These are phyloP conservation scores for Talaromyces proteolyticus DNA, from an alignment of 495 filamentous ascomycete species.

Conservation along the genomic window DNA sequence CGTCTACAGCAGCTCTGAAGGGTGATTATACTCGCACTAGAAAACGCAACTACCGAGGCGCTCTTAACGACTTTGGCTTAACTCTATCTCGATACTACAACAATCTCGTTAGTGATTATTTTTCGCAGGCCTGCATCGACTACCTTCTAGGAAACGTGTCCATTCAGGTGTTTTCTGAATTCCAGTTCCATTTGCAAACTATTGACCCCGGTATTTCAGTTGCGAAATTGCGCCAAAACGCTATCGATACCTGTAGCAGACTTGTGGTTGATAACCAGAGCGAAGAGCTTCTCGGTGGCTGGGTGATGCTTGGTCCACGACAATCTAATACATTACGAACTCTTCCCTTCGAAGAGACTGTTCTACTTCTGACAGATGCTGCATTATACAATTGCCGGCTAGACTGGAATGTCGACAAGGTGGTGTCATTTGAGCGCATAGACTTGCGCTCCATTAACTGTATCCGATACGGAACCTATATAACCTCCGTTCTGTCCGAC, in stretches of 20 bases:
- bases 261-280: slow-evolving; percentile 77
- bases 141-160: slow-evolving; percentile 89
- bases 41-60: slow-evolving; percentile 86
- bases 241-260: slow-evolving; percentile 78
- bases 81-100: slow-evolving; percentile 63
- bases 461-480: slow-evolving; percentile 77
- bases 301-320: slow-evolving; percentile 69
- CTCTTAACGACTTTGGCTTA: slow-evolving; percentile 86
- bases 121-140: slow-evolving; percentile 90
- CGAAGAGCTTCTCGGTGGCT: slow-evolving; percentile 80
- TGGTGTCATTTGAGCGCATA: slow-evolving; percentile 83
- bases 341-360: slow-evolving; percentile 73
- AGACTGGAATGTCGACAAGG: slow-evolving; percentile 90
- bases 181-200: slow-evolving; percentile 81
- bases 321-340: slow-evolving; percentile 59
- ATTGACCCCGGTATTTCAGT: slow-evolving; percentile 84
- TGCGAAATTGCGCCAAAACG: slow-evolving; percentile 73
- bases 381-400: slow-evolving; percentile 85
- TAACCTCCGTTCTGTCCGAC: slow-evolving; percentile 75
- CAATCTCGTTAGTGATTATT: slow-evolving; percentile 95
- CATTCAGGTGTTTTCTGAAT: slow-evolving; percentile 78
- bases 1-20: slow-evolving; percentile 88
- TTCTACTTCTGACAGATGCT: slow-evolving; percentile 77
- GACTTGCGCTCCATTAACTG: slow-evolving; percentile 62
- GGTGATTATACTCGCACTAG: slow-evolving; percentile 90